Evolutionary conservation across 345 rosid genomes (phyloP), one percentile per base, ranked within the genome.

Genomic region (Populus nigra): DNA sequence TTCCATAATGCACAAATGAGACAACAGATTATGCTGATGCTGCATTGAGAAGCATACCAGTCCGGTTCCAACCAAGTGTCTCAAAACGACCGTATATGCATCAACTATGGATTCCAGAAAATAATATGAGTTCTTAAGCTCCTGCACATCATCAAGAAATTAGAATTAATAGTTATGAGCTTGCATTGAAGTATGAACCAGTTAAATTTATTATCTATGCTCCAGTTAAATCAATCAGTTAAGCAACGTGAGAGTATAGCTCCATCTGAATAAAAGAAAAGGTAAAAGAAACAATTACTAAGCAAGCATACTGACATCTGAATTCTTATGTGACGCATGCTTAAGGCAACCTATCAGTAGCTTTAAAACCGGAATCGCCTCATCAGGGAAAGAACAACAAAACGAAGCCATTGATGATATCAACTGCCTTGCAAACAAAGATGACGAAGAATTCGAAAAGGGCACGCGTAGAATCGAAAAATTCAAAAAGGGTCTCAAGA

Each of bases 401-500:
- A 91, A 80, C 5, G 98, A 89, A 39, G 97, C 87, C 85, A 95
- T 76, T 23, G 94, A 90, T 57, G 93, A 85, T 39, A 91, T 31
- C 33, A 95, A 83, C 70, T 86, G 91, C 87, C 89, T 86, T 4
- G 82, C 80, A 82, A 93, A 93, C 77, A 83, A 85, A 39, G 84
- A 77, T 0, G 88, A 75, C 0, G 85, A 70, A 38, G 88, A 76
- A 80, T 87, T 85, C 41, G 82, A 80, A 83, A 85, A 78, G 5
- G 92, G 89, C 65, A 87, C 39, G 38, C 90, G 79, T 57, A 93
- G 80, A 73, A 93, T 75, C 1, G 90, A 79, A 81, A 86, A 93
- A 75, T 73, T 85, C 81, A 93, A 5, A 53, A 94, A 89, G 29
- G 94, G 93, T 82, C 91, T 89, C 83, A 94, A 79, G 86, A 95